These are phyloP conservation scores for Pisolithus orientalis DNA, from an alignment of 768 basidiomycete species.

Conservation along the genomic window DNA sequence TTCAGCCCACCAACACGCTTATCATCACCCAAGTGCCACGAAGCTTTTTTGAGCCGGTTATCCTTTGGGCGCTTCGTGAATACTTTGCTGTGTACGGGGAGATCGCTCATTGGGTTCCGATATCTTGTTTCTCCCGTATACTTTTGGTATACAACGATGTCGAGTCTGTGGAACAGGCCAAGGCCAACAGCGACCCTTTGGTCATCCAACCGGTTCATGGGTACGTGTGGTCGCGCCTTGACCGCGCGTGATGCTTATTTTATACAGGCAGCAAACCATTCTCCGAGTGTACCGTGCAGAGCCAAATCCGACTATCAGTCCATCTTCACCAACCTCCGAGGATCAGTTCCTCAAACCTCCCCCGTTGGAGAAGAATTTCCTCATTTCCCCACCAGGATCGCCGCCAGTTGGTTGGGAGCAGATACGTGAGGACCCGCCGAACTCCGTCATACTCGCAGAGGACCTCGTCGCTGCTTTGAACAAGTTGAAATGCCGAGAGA, in stretches of 20 bases:
- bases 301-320: constrained; percentile 52
- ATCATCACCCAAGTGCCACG: constrained; percentile 74
- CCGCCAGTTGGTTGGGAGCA: constrained; percentile 98
- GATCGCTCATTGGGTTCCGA: constrained; percentile 87
- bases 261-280: constrained; percentile 39
- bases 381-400: constrained; percentile 96
- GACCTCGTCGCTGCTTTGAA: constrained; percentile 80
- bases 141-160: constrained; percentile 71
- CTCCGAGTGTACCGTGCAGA: constrained; percentile 72
- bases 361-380: constrained; percentile 82
- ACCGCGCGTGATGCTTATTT: constrained; percentile 7
- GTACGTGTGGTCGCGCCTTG: constrained; percentile 33
- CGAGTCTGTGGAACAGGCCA: constrained; percentile 61
- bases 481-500: constrained; percentile 55
- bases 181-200: constrained; percentile 58
- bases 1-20: constrained; percentile 68
- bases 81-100: constrained; percentile 76
- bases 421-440: constrained; percentile 86
- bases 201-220: constrained; percentile 45
- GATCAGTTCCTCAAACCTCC: constrained; percentile 60
- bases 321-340: constrained; percentile 21
- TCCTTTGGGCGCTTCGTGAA: constrained; percentile 56
- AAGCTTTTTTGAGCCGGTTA: constrained; percentile 67
- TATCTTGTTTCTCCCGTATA: constrained; percentile 75
- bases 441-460: constrained; percentile 72